These are phyloP conservation scores for Tylopilus sp. DNA, from an alignment of 768 basidiomycete species.

Conservation along the genomic window DNA sequence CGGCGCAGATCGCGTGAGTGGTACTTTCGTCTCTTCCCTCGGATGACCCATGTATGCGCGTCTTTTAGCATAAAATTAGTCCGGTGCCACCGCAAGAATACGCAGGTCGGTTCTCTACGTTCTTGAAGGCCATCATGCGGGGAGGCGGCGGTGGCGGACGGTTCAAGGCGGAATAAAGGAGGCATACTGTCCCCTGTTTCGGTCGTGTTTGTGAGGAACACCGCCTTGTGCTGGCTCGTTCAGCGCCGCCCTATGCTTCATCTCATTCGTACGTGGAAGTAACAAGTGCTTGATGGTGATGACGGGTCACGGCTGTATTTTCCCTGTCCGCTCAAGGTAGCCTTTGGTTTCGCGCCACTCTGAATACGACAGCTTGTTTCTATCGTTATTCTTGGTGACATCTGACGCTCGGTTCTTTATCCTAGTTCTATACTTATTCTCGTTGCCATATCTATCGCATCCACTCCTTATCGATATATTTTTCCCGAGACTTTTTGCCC, in stretches of 20 bases:
- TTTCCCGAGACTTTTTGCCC: neutral
- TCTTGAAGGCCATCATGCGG: conserved; percentile 83
- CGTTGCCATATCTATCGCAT: neutral
- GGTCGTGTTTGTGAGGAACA: neutral
- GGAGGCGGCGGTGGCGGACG: conserved; percentile 64
- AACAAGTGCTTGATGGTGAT: neutral
- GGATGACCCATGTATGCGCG: conserved; percentile 3
- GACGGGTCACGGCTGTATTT: neutral
- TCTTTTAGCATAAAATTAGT: conserved; percentile 83
- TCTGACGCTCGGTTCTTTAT: neutral
- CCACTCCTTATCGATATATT: conserved; percentile 4
- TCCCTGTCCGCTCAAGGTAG: neutral
- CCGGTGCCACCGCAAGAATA: conserved; percentile 89
- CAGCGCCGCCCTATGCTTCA: neutral
- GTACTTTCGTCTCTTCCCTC: neutral
- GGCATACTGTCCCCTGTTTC: neutral
- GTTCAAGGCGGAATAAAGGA: conserved; percentile 43
- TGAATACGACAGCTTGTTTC: neutral
- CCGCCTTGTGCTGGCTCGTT: neutral
- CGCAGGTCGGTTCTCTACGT: conserved; percentile 81
- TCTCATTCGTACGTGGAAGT: neutral
- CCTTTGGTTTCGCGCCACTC: neutral
- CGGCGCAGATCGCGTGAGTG: conserved; percentile 77
- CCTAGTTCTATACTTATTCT: neutral
- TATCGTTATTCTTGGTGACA: neutral